These are phyloP conservation scores for Neocatenulostroma microsporum DNA, from an alignment of 2,329 filamentous ascomycete genomes.

Conservation along the genomic window DNA sequence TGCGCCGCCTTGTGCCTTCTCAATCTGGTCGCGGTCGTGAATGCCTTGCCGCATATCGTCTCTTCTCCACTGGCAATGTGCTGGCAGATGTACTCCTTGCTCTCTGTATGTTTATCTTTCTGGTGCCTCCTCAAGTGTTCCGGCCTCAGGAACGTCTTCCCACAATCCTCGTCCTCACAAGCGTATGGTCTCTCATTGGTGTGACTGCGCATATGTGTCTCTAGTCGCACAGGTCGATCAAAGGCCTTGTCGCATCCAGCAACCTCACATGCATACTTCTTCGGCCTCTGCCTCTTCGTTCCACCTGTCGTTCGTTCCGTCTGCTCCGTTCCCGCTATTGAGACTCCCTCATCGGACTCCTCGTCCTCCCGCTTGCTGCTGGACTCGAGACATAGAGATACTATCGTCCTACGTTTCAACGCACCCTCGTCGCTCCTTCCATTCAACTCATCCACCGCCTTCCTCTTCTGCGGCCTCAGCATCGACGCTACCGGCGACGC, in stretches of 20 bases:
- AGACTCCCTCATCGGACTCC: conserved; percentile 4
- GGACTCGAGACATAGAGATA: too few species aligned
- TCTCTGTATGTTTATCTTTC: conserved; percentile 68
- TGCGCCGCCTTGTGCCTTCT: conserved; percentile 72
- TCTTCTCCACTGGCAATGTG: conserved; percentile 30
- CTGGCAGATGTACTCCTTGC: conserved; percentile 64
- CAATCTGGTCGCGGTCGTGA: conserved; percentile 70
- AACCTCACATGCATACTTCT: conserved; percentile 69
- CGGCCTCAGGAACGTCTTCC: conserved; percentile 76
- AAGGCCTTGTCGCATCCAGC: conserved; percentile 72
- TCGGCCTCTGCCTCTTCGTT: conserved; percentile 50
- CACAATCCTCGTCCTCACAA: conserved; percentile 63
- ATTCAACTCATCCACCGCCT: background rate
- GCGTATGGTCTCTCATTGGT: conserved; percentile 74
- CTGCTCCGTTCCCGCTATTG: conserved; percentile 19
- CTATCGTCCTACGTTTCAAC: background rate
- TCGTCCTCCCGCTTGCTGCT: conserved; percentile 4
- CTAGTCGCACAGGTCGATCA: conserved; percentile 74
- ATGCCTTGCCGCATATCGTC: conserved; percentile 67
- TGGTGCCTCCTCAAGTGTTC: conserved; percentile 82
- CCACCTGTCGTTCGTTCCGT: too few species aligned
- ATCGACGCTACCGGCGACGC: background rate
- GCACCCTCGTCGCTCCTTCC: too few species aligned
- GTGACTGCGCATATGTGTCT: conserved; percentile 75
- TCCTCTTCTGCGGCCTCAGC: conserved; percentile 1